Evolutionary conservation across 768 basidiomycete species (phyloP), one percentile per base, ranked within the genome.

Genomic region (Tylopilus vinaceipallidus): DNA sequence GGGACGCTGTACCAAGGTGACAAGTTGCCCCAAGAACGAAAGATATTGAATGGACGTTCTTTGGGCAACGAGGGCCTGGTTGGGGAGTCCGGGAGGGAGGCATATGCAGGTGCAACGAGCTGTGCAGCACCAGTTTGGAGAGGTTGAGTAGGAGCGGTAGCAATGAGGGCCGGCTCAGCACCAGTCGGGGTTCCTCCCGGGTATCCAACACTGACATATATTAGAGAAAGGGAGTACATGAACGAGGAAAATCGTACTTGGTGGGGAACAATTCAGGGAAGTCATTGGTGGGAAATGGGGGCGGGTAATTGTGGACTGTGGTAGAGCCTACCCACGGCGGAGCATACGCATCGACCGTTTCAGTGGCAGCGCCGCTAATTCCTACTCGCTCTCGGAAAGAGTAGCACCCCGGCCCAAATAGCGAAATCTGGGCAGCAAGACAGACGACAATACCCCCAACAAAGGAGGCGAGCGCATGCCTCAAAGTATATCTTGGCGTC

Each of bases 1-100:
- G 74, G 73, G 17, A 89, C 82, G 55, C 84, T 88, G 64, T 85
- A 92, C 91, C 91, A 93, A 11, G 91, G 91, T 1, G 86, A 85
- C 35, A 91, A 65, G 60, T 91, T 92, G 1, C 91, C 91, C 91
- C 91, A 93, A 36, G 81, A 78, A 63, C 75, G 79, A 68, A 91
- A 82, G 37, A 92, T 59, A 60, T 86, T 79, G 56, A 89, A 91
- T 10, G 71, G 49, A 30, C 65, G 65, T 16, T 70, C 66, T 4
- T 11, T 17, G n/a, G 57, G 41, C 39, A 49, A 48, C 20, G 42
- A 12, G 2, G 44, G 40, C 2, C 41, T 34, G 32, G 48, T 45
- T 4, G 39, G 4, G 30, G 45, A 34, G 36, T 65, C 60, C 17
- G 57, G 57, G 53, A 77, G 48, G 1, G 53, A 29, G 6, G 42